Evolutionary conservation across 176 grass and related monocot species (phyloP).

Genomic region (Phoenix roebelenii): DNA sequence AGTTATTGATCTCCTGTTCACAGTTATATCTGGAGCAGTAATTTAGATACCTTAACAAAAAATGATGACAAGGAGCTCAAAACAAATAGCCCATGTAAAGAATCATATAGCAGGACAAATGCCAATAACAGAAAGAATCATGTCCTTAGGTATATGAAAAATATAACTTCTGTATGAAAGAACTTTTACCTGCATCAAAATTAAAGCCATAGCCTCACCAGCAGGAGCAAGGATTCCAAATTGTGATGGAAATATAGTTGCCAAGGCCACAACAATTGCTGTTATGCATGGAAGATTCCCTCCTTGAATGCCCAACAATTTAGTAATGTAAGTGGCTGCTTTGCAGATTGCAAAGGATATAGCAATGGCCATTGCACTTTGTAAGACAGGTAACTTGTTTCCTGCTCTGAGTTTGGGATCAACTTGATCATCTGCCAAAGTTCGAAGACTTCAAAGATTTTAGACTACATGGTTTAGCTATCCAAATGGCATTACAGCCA

Average conservation of each 20-base stretch:
- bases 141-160: background rate
- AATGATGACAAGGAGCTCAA: no score
- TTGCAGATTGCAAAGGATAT: slow-evolving; percentile 60
- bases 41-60: no score
- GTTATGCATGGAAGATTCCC: slow-evolving; percentile 72
- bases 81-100: no score
- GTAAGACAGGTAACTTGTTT: slow-evolving; percentile 44
- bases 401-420: slow-evolving; percentile 15
- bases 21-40: no score
- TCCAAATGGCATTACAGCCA: no score
- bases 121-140: background rate
- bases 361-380: slow-evolving; percentile 41
- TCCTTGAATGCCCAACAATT: slow-evolving; percentile 42
- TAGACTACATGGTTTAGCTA: no score
- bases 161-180: background rate
- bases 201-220: slow-evolving; percentile 49
- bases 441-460: background rate
- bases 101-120: no score
- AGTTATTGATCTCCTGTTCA: no score
- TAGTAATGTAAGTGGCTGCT: slow-evolving; percentile 31
- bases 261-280: slow-evolving; percentile 54
- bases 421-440: slow-evolving; percentile 19
- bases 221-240: slow-evolving; percentile 40
- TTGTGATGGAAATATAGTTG: slow-evolving; percentile 51
- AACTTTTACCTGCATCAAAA: slow-evolving; percentile 66